Base-by-base conservation (phyloP, 2,329 filamentous ascomycete genomes). In the Cladophialophora chaetospira region DNA sequence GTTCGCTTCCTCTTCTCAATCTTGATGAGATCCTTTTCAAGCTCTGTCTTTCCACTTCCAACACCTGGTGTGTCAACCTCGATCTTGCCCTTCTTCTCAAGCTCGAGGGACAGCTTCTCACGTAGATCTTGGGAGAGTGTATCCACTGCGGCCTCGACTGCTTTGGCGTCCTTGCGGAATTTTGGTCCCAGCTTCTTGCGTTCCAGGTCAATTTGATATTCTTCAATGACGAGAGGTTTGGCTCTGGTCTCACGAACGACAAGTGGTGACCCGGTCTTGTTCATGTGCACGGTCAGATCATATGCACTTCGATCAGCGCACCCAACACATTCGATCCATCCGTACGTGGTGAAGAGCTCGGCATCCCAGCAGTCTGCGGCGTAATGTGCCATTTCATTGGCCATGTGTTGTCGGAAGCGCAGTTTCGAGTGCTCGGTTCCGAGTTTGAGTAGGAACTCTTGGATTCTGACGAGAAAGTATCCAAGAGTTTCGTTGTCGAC, bases 401-500 rank as follows among this genome's bases (percentile, higher is more conserved):
- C 82, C 92, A 99, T 97, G 77, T 99, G 94, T 76, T 99, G 94
- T 69, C 94, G 86, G 82, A 97, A 97, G 52, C 94, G 88, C 67
- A 97, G 83, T 80, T 97, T 99, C 64, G 79, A 82, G 71, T 85
- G 80, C 72, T 97, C 93, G 45, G 96, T 82, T 70, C 94, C 94
- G 66, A 99, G 88, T 75, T 88, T 91, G 69, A 88, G 74, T 65
- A 97, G 82, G 82, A 97, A 99, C 36, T 90, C 83, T 71, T 94
- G 88, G 69, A 99, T 97, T 54, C 94, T 87, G 42, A 91, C 94
- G 46, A 99, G 79, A 81, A 99, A 99, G 79, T 99, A 99, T 61
- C 94, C 94, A 42, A 99, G 83, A 0, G 94, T 99, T 81, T 99
- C 92, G 74, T 97, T 99, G 73, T 99, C 92, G 13, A 99, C 90